phyloP scores from a whole-genome alignment of 257 asterid genomes.

The Solanum sitiens region DNA sequence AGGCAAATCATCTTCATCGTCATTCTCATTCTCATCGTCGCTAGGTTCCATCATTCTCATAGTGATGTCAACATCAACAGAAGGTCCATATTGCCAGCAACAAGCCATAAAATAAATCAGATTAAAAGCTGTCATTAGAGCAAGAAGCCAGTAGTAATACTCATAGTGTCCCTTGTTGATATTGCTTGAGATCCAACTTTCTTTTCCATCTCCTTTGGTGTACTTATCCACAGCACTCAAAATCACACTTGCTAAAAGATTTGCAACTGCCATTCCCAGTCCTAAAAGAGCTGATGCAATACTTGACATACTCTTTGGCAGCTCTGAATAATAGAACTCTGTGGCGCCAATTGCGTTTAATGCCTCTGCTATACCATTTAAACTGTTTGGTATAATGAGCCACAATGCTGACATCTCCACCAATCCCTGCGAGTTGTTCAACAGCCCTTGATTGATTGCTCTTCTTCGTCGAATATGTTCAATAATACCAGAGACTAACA shows the following conservation, averaged over 20 bases:
- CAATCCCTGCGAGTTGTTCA: conserved; percentile 20
- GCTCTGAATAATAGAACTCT: conserved; percentile 57
- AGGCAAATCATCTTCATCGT: not conserved
- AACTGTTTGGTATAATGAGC: conserved; percentile 42
- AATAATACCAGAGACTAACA: conserved; percentile 35
- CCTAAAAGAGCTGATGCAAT: conserved; percentile 40
- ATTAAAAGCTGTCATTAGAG: conserved; percentile 21
- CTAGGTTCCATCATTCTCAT: not conserved
- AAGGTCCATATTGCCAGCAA: conserved; percentile 47
- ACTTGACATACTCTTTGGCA: conserved; percentile 60
- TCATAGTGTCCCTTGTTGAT: conserved; percentile 52
- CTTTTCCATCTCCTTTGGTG: conserved; percentile 26
- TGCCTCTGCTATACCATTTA: conserved; percentile 57
- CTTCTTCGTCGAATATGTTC: conserved; percentile 34
- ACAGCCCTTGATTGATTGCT: conserved; percentile 36
- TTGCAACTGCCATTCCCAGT: conserved; percentile 41
- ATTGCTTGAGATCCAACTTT: conserved; percentile 50
- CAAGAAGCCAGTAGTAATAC: conserved; percentile 51
- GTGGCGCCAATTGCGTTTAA: conserved; percentile 38
- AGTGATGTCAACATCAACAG: conserved; percentile 6
- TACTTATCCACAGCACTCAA: conserved; percentile 26
- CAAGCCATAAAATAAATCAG: conserved; percentile 29
- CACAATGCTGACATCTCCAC: conserved; percentile 58
- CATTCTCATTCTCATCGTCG: not conserved
- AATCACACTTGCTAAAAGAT: conserved; percentile 34